Base-by-base conservation (phyloP, 2,329 filamentous ascomycete genomes). In the Botryotinia globosa region DNA sequence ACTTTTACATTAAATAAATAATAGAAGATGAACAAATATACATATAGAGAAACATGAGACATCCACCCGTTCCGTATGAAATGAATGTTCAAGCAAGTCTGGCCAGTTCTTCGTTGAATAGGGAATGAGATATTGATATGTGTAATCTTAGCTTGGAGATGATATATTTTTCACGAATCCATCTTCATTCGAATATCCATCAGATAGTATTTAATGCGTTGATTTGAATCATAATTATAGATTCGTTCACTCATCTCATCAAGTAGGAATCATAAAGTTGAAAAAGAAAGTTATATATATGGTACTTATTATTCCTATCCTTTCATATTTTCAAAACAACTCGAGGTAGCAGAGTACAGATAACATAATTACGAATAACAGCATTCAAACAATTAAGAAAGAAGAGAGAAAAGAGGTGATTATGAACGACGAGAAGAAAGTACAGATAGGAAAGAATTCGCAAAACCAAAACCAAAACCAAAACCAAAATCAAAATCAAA, bases 1-100 rank as follows among this genome's bases (percentile, higher is more conserved):
- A 51, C 2, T 51, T 51, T 5, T n/a, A 51, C 12, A n/a, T 1
- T 16, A 7, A 7, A n/a, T n/a, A 5, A n/a, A 14, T 1, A n/a
- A 4, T 51, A n/a, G 48, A 51, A n/a, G 25, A n/a, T 51, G 1
- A 10, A n/a, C 4, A n/a, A 14, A 14, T 51, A 16, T 16, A 16
- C 4, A 2, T 14, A 0, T n/a, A 51, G 48, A 48, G 25, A 51
- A n/a, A 12, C 4, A 2, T 25, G 48, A 0, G 10, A n/a, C 0
- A n/a, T 25, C 10, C 3, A 51, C 22, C 1, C 14, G 10, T 51
- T 51, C 25, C 2, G 18, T 8, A 45, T n/a, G 48, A n/a, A n/a
- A 51, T 14, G 10, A 5, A n/a, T 14, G 0, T n/a, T 12, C 14
- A 14, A 51, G 48, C 4, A 10, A n/a, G 25, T n/a, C 8, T 10